phyloP scores from a whole-genome alignment of 2,329 filamentous ascomycete genomes.

The Sporothrix brasiliensis region DNA sequence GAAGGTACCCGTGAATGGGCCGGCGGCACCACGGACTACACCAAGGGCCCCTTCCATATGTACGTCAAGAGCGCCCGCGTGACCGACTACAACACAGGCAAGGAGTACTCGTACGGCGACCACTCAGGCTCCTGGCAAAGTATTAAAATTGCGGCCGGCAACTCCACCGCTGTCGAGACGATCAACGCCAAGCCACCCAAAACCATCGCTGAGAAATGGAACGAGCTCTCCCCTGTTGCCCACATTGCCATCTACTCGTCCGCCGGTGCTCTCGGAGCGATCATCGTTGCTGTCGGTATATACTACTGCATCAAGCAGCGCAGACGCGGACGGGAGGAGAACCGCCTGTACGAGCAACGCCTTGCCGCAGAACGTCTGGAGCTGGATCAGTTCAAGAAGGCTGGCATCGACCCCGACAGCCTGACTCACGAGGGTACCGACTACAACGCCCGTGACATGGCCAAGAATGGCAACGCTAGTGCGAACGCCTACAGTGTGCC shows the following conservation, averaged over 20 bases:
- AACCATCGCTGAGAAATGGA: slow-evolving; percentile 58
- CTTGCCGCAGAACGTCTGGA: slow-evolving; percentile 55
- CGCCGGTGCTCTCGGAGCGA: slow-evolving; percentile 50
- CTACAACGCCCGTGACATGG: slow-evolving; percentile 45
- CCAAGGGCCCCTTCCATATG: slow-evolving; percentile 63
- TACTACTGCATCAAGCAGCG: slow-evolving; percentile 62
- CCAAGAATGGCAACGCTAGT: slow-evolving; percentile 40
- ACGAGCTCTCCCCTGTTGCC: slow-evolving; percentile 52
- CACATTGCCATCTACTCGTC: slow-evolving; percentile 59
- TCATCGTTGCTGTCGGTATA: slow-evolving; percentile 48
- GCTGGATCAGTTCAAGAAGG: slow-evolving; percentile 53
- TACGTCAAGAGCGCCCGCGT: slow-evolving; percentile 55
- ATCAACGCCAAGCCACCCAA: slow-evolving; percentile 48
- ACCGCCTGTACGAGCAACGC: slow-evolving; percentile 50
- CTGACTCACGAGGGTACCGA: slow-evolving; percentile 46
- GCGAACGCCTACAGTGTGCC: slow-evolving; percentile 43
- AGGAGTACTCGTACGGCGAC: slow-evolving; percentile 37
- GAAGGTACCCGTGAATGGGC: slow-evolving; percentile 60
- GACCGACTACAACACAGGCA: slow-evolving; percentile 45
- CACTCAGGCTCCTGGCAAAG: slow-evolving; percentile 33
- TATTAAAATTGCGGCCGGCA: slow-evolving; percentile 47
- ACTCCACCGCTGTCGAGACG: slow-evolving; percentile 57
- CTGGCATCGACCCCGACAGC: slow-evolving; percentile 54
- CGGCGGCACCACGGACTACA: slow-evolving; percentile 60
- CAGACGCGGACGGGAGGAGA: slow-evolving; percentile 55